A percentile compares a stretch with the other conserved stretches of the same genome.
Evolutionary conservation across 805 yeast genomes (phyloP).

Genomic region (Wickerhamiella hasegawae): DNA sequence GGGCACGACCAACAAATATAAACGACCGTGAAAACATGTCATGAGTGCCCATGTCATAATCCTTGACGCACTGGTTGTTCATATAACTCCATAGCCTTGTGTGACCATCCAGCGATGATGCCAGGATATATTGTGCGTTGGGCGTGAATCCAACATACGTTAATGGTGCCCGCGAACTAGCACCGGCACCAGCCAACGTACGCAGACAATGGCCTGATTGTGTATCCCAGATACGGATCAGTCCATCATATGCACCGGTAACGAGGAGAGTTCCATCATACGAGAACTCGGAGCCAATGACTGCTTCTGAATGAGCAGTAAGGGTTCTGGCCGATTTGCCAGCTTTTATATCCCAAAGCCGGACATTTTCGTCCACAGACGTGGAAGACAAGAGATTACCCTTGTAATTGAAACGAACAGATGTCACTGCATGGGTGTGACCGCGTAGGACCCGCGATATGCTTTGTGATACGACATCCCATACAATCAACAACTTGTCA

Average conservation of each 20-base stretch:
- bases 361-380: constrained; percentile 77
- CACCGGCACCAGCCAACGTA: constrained; percentile 56
- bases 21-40: constrained; percentile 3
- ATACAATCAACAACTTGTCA: constrained; percentile 62
- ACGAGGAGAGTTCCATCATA: constrained; percentile 70
- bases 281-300: constrained; percentile 56
- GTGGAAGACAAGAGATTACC: constrained; percentile 74
- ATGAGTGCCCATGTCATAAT: constrained; percentile 26
- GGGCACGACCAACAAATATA: not conserved
- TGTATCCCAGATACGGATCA: constrained; percentile 75
- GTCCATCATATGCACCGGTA: constrained; percentile 83
- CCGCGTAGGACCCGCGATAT: constrained; percentile 31
- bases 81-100: constrained; percentile 77
- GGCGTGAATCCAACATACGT: constrained; percentile 59
- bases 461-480: constrained; percentile 37
- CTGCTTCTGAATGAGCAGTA: constrained; percentile 88
- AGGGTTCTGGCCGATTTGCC: constrained; percentile 62
- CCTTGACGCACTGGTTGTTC: constrained; percentile 64
- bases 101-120: constrained; percentile 67
- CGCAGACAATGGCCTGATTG: constrained; percentile 83
- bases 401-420: constrained; percentile 50
- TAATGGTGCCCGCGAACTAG: constrained; percentile 43
- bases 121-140: constrained; percentile 62
- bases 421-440: constrained; percentile 73
- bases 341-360: constrained; percentile 70